Base-by-base conservation (phyloP, 352 stramenopile species). In the Saprolegnia parasitica region DNA sequence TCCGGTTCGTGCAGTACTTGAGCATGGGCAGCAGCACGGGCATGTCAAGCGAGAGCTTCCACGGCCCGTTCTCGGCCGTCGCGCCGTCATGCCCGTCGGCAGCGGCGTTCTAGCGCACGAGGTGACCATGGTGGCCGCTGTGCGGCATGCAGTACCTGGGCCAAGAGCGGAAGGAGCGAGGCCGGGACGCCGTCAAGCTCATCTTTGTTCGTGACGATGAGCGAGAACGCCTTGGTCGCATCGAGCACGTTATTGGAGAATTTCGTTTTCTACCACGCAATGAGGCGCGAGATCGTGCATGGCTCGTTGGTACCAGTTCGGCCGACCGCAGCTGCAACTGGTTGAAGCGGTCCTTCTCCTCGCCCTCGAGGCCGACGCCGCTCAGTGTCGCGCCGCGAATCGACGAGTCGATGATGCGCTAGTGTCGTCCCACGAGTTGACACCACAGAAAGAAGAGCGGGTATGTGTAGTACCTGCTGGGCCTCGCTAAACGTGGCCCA, bases 231-330 rank as follows among this genome's bases (percentile, higher is more conserved):
- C 78, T 99, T 99, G 26, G 96, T 99, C 0, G 92, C 89, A 75
- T 99, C 97, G 42, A 99, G 83, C 40, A 99, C 79, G 77, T 99
- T 99, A 72, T 98, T 98, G 45, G 83, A 91, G 66, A 99, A 99
- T 56, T 95, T 96, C 42, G 90, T 98, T 39, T 83, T 96, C 86
- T 93, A 49, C 15, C 11, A 73, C 46, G 72, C 35, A 8, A 52
- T 35, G 29, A 35, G 29, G 29, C 29, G 29, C 45, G 18, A 64
- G 35, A 70, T 66, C 47, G 47, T 40, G 47, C 0, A 47, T 49
- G 0, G 13, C 52, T 21, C 35, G 21, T 56, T 10, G 39, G 35
- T 71, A 90, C 84, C 73, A 99, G 79, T 71, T 98, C 86, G 0
- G 95, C 93, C 20, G 96, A 78, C 60, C 93, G 84, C 62, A 98